These are phyloP conservation scores for Arthrobotrys sinensis DNA, from an alignment of 2,329 filamentous ascomycete species.

Conservation along the genomic window DNA sequence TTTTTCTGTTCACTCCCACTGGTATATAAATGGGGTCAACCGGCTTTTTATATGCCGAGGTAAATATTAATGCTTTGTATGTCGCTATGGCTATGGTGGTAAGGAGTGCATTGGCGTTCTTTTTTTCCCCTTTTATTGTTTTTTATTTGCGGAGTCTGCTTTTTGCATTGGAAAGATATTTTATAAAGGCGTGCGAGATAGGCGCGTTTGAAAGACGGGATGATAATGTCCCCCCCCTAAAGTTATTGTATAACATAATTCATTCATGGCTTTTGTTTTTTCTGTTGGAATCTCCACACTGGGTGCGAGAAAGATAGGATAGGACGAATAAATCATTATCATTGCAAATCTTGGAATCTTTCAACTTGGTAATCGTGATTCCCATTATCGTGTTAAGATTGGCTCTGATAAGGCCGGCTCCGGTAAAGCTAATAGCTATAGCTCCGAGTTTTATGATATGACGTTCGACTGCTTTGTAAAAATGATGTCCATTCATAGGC, in stretches of 20 bases:
- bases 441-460: no score
- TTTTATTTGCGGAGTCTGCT: not conserved
- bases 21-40: conserved; percentile 36
- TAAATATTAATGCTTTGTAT: conserved; percentile 40
- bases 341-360: not conserved
- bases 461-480: no score
- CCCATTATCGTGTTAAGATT: no score
- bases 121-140: conserved; percentile 7
- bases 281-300: conserved; percentile 9
- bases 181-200: conserved; percentile 18
- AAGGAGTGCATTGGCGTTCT: conserved; percentile 58
- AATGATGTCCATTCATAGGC: no score
- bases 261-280: conserved; percentile 5
- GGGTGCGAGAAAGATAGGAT: conserved; percentile 22
- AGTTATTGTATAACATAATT: conserved; percentile 33
- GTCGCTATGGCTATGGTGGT: conserved; percentile 41
- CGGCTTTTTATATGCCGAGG: not conserved
- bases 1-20: conserved; percentile 1
- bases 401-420: no score
- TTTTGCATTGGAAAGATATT: conserved; percentile 9
- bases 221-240: conserved; percentile 1
- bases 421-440: no score
- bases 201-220: conserved; percentile 25
- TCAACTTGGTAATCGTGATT: not conserved
- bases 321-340: not conserved